These are phyloP conservation scores for Helotiales sp. DNA, from an alignment of 2,329 filamentous ascomycete species.

Conservation along the genomic window DNA sequence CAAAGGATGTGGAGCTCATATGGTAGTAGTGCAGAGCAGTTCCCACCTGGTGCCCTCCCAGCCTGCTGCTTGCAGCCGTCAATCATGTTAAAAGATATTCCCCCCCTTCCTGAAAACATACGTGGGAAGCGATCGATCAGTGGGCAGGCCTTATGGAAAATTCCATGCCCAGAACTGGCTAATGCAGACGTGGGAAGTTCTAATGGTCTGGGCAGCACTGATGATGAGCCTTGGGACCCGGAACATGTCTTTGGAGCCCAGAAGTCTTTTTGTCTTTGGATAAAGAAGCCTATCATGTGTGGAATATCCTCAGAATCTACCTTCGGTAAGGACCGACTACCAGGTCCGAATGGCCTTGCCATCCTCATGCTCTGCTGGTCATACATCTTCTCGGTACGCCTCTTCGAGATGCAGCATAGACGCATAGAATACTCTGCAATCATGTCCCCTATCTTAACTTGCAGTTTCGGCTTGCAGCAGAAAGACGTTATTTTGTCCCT, in stretches of 20 bases:
- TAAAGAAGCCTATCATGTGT: slow-evolving; percentile 3
- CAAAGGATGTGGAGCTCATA: slow-evolving; percentile 9
- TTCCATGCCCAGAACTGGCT: slow-evolving; percentile 4
- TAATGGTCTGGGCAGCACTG: not conserved
- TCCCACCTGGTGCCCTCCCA: not conserved
- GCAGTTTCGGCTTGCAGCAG: not conserved
- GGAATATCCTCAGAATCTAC: slow-evolving; percentile 1
- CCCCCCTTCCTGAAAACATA: slow-evolving; percentile 1
- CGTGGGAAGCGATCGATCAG: slow-evolving; percentile 5
- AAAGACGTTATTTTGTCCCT: not conserved
- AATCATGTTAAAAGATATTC: not conserved
- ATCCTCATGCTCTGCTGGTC: slow-evolving; percentile 7
- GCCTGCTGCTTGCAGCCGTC: slow-evolving; percentile 13
- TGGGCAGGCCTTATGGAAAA: not conserved
- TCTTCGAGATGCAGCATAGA: slow-evolving; percentile 5
- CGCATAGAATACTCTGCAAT: slow-evolving; percentile 1
- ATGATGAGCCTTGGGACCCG: slow-evolving; percentile 2
- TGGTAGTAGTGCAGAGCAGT: slow-evolving; percentile 1
- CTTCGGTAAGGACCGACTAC: not conserved
- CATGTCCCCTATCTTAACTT: not conserved
- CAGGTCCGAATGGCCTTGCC: not conserved
- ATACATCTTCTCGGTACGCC: slow-evolving; percentile 4
- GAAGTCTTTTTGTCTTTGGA: slow-evolving; percentile 2
- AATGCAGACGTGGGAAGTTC: not conserved
- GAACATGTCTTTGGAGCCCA: not conserved